Evolutionary conservation across 371 early-diverging fungal species (phyloP).

Genomic region (Umbelopsis sp.): DNA sequence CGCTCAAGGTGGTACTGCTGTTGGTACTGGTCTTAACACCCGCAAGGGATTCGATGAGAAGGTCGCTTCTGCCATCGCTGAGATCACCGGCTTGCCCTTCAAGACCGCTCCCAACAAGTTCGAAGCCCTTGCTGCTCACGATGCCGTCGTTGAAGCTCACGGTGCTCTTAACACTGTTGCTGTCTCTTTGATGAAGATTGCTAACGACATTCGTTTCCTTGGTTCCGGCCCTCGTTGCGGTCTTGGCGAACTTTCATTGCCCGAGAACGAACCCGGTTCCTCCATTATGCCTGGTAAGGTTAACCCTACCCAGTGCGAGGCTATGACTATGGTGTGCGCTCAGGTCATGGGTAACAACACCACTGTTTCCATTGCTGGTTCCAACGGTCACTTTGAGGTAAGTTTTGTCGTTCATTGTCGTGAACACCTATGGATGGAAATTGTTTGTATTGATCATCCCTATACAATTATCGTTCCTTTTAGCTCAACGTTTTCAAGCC

Average conservation of each 20-base stretch:
- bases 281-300: conserved; percentile 98
- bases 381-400: conserved; percentile 95
- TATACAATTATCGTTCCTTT: not conserved
- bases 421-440: too few relatives aligned
- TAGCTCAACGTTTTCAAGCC: conserved; percentile 97
- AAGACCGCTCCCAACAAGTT: conserved; percentile 97
- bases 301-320: conserved; percentile 98
- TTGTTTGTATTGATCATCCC: too few relatives aligned
- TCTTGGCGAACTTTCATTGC: conserved; percentile 89
- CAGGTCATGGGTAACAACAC: conserved; percentile 97
- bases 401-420: not conserved
- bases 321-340: conserved; percentile 97
- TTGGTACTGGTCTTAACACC: conserved; percentile 96
- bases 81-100: conserved; percentile 82
- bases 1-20: conserved; percentile 97
- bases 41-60: conserved; percentile 85
- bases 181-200: conserved; percentile 96
- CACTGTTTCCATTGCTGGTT: conserved; percentile 86
- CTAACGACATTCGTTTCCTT: conserved; percentile 93
- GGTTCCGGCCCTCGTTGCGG: conserved; percentile 98
- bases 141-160: conserved; percentile 93
- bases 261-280: conserved; percentile 97
- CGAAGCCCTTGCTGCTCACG: conserved; percentile 96
- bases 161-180: conserved; percentile 93
- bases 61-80: conserved; percentile 81